These are phyloP conservation scores for Teunomyces panamensis DNA, from an alignment of 805 yeast genomes.

Conservation along the genomic window DNA sequence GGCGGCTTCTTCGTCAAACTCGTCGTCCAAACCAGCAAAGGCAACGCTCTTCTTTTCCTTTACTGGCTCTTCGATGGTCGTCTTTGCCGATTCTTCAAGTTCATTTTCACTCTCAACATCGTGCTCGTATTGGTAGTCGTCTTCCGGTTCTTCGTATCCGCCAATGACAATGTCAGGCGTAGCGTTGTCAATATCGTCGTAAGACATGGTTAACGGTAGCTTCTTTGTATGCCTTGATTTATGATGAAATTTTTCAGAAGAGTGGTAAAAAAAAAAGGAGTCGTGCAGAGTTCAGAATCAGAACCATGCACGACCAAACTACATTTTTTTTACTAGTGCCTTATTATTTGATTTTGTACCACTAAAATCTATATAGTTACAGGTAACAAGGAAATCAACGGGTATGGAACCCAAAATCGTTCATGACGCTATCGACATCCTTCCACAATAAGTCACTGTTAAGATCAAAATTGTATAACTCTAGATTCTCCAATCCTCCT, in stretches of 20 bases:
- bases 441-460: constrained; percentile 64
- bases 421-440: constrained; percentile 86
- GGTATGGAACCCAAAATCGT: constrained; percentile 85
- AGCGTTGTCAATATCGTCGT: constrained; percentile 77
- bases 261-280: not conserved
- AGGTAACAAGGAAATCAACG: constrained; percentile 9
- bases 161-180: constrained; percentile 83
- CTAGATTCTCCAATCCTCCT: constrained; percentile 30
- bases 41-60: constrained; percentile 70
- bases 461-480: constrained; percentile 41
- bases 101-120: constrained; percentile 46
- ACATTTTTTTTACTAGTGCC: no score
- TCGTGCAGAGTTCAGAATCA: not conserved
- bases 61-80: constrained; percentile 30
- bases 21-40: constrained; percentile 67
- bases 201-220: constrained; percentile 44
- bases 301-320: not conserved
- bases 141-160: constrained; percentile 38
- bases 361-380: not conserved
- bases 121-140: constrained; percentile 50
- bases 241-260: constrained; percentile 7
- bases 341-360: not conserved
- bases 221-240: constrained; percentile 2
- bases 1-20: constrained; percentile 72
- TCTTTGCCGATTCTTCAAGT: constrained; percentile 39